Evolutionary conservation across 768 basidiomycete species (phyloP).

Genomic region (Agrocybe praecox): DNA sequence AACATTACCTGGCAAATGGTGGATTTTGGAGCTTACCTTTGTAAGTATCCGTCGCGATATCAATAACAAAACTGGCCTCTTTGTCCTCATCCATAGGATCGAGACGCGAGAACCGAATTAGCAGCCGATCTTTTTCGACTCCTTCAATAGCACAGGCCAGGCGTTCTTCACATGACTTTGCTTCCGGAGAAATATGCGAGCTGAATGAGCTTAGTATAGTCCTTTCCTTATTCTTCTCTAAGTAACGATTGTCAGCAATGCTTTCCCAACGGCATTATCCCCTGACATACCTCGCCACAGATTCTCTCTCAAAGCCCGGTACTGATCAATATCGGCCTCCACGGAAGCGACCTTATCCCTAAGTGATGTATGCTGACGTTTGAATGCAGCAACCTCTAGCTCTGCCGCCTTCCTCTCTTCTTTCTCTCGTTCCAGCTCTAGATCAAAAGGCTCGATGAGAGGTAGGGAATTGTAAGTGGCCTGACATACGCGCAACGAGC

Average conservation of each 20-base stretch:
- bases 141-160: conserved; percentile 78
- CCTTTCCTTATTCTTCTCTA: conserved; percentile 73
- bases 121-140: conserved; percentile 68
- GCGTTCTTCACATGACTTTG: conserved; percentile 55
- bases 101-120: conserved; percentile 72
- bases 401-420: conserved; percentile 76
- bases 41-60: conserved; percentile 63
- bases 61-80: conserved; percentile 78
- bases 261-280: not conserved
- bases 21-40: conserved; percentile 47
- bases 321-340: conserved; percentile 75
- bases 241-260: not conserved
- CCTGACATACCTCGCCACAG: conserved; percentile 59
- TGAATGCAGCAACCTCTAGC: conserved; percentile 56
- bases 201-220: conserved; percentile 56
- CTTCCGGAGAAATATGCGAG: conserved; percentile 53
- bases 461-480: not conserved
- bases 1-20: not conserved
- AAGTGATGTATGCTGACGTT: conserved; percentile 66
- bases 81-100: conserved; percentile 58
- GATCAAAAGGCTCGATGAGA: not conserved
- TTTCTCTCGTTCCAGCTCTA: conserved; percentile 70
- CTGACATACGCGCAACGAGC: conserved; percentile 67
- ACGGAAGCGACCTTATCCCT: conserved; percentile 60
- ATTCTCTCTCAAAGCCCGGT: conserved; percentile 60